These are phyloP conservation scores for Epichloe coenophiala DNA, from an alignment of 2,329 filamentous ascomycete genomes.

Conservation along the genomic window DNA sequence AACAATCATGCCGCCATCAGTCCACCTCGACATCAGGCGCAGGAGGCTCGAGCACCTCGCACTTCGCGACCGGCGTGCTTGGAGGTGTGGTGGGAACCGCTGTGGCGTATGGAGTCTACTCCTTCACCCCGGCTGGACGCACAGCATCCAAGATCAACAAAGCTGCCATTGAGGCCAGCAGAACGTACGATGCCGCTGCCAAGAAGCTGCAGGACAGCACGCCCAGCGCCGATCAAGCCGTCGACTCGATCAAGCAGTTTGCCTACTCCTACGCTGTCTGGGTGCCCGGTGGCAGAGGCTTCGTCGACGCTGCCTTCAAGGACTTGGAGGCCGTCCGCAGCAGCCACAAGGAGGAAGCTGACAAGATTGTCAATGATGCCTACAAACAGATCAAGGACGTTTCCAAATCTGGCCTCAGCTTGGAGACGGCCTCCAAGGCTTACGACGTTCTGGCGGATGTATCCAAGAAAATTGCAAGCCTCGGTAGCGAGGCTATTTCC, in stretches of 20 bases:
- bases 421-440: slow-evolving; percentile 47
- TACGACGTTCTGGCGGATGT: slow-evolving; percentile 51
- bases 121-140: slow-evolving; percentile 29
- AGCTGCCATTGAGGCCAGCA: slow-evolving; percentile 39
- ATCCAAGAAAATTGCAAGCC: slow-evolving; percentile 41
- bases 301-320: slow-evolving; percentile 56
- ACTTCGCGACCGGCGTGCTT: slow-evolving; percentile 26
- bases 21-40: slow-evolving; percentile 20
- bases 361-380: slow-evolving; percentile 51
- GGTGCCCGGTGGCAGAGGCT: slow-evolving; percentile 56
- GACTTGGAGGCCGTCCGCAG: slow-evolving; percentile 55
- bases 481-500: slow-evolving; percentile 47
- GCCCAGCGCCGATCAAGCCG: slow-evolving; percentile 52
- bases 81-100: slow-evolving; percentile 30
- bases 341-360: slow-evolving; percentile 57
- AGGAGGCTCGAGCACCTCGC: slow-evolving; percentile 14
- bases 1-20: slow-evolving; percentile 24
- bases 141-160: slow-evolving; percentile 31
- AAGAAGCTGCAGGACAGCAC: slow-evolving; percentile 48
- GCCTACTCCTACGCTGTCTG: slow-evolving; percentile 56
- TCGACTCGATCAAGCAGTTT: slow-evolving; percentile 51
- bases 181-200: slow-evolving; percentile 45
- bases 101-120: slow-evolving; percentile 29
- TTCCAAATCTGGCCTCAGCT: slow-evolving; percentile 43
- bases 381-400: slow-evolving; percentile 54